Percentiles rank a stretch among this genome's conserved stretches.
Evolutionary conservation across 176 grass and related monocot genomes (phyloP).

Genomic region (Cocos nucifera): DNA sequence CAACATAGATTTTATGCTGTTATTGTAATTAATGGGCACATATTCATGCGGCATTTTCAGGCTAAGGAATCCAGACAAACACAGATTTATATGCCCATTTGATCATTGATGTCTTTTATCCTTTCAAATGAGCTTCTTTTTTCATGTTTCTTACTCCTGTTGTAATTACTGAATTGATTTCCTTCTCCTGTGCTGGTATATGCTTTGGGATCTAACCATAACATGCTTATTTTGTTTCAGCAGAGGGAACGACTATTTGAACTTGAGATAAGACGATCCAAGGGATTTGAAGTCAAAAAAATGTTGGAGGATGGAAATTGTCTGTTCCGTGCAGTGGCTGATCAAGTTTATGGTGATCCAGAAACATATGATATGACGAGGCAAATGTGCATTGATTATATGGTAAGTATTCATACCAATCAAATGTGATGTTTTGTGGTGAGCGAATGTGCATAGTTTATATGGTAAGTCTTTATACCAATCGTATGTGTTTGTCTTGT

Average conservation of each 20-base stretch:
- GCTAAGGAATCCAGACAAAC: too few species aligned
- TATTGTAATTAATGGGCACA: too few species aligned
- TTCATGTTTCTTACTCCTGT: too few species aligned
- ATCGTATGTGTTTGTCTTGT: too few species aligned
- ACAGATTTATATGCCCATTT: too few species aligned
- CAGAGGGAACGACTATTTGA: constrained; percentile 85
- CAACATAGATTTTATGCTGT: too few species aligned
- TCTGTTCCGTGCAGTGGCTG: constrained; percentile 92
- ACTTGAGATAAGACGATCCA: constrained; percentile 71
- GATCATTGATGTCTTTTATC: too few species aligned
- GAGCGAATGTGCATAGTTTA: too few species aligned
- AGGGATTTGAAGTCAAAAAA: constrained; percentile 88
- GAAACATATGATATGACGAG: constrained; percentile 93
- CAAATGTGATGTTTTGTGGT: background rate
- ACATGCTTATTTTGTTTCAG: constrained; percentile 28
- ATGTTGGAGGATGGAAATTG: constrained; percentile 94
- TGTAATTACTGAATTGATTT: too few species aligned
- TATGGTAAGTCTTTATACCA: too few species aligned
- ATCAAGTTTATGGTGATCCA: constrained; percentile 97
- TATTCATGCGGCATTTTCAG: too few species aligned
- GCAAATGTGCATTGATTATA: constrained; percentile 97
- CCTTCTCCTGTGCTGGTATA: background rate
- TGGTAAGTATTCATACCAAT: constrained; percentile 37
- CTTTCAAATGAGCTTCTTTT: too few species aligned
- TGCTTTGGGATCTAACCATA: background rate